Evolutionary conservation across 345 rosid species (phyloP).

Genomic region (Sisymbrium irio): DNA sequence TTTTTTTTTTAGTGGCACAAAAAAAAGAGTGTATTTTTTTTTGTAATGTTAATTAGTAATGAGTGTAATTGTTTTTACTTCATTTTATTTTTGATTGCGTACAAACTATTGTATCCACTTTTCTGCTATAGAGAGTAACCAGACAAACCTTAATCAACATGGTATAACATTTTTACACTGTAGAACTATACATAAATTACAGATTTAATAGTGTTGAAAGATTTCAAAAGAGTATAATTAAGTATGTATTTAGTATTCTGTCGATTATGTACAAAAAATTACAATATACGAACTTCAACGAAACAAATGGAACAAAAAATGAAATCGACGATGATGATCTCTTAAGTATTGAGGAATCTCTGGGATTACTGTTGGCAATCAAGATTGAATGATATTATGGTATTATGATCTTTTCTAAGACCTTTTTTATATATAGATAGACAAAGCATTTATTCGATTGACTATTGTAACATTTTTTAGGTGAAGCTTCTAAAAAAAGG

Average conservation of each 20-base stretch:
- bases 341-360: constrained; percentile 1
- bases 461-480: constrained; percentile 35
- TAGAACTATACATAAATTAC: background rate
- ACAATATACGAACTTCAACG: background rate
- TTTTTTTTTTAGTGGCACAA: too few relatives aligned
- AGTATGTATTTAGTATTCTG: background rate
- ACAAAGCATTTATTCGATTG: constrained; percentile 36
- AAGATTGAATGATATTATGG: constrained; percentile 1
- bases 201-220: background rate
- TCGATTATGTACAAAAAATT: background rate
- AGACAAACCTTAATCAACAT: background rate
- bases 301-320: background rate
- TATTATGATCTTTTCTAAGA: constrained; percentile 19
- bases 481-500: constrained; percentile 34
- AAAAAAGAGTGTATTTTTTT: too few relatives aligned
- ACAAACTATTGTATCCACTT: background rate
- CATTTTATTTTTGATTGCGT: background rate
- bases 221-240: background rate
- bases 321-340: background rate
- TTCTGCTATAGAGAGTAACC: background rate
- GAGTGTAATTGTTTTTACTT: background rate
- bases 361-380: background rate
- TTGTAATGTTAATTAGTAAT: too few relatives aligned
- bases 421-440: constrained; percentile 11
- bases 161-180: background rate